phyloP scores from a whole-genome alignment of 2,329 filamentous ascomycete genomes.

The Fusarium vanettenii region DNA sequence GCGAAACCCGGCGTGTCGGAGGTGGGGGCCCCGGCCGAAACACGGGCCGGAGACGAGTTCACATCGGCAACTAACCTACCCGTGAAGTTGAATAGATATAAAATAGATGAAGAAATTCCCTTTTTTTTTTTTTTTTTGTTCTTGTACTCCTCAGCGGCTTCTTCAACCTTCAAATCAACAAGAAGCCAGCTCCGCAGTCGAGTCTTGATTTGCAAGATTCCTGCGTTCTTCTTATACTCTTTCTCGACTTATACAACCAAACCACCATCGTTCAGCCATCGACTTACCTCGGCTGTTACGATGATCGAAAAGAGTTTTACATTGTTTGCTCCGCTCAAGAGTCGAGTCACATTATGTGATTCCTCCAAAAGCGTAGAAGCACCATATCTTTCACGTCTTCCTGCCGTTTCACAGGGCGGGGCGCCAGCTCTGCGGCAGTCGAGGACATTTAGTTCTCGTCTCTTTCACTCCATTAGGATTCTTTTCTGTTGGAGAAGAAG shows the following conservation, averaged over 20 bases:
- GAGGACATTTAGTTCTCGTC: constrained; percentile 9
- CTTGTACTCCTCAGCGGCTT: constrained; percentile 17
- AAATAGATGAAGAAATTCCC: neutral
- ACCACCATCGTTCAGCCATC: constrained; percentile 13
- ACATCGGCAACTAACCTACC: neutral
- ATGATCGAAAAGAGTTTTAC: constrained; percentile 23
- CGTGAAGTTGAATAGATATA: neutral
- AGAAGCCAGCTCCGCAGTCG: constrained; percentile 30
- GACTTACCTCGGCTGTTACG: neutral
- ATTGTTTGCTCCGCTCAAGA: constrained; percentile 13
- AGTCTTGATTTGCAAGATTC: constrained; percentile 24
- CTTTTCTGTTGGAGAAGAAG: too few species aligned
- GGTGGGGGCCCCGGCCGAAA: constrained; percentile 32
- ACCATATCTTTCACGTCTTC: constrained; percentile 17
- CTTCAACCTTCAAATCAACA: constrained; percentile 4
- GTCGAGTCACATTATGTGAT: neutral
- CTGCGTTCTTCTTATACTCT: constrained; percentile 10
- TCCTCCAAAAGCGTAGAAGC: constrained; percentile 17
- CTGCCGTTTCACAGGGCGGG: constrained; percentile 22
- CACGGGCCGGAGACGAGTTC: constrained; percentile 19
- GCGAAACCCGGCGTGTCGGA: constrained; percentile 33
- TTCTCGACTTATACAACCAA: constrained; percentile 7
- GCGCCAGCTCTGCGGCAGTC: constrained; percentile 24
- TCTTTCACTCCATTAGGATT: neutral
- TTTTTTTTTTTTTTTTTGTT: too few species aligned